Evolutionary conservation across 2,329 filamentous ascomycete species (phyloP).

Genomic region (Rugonectria rugulosa): DNA sequence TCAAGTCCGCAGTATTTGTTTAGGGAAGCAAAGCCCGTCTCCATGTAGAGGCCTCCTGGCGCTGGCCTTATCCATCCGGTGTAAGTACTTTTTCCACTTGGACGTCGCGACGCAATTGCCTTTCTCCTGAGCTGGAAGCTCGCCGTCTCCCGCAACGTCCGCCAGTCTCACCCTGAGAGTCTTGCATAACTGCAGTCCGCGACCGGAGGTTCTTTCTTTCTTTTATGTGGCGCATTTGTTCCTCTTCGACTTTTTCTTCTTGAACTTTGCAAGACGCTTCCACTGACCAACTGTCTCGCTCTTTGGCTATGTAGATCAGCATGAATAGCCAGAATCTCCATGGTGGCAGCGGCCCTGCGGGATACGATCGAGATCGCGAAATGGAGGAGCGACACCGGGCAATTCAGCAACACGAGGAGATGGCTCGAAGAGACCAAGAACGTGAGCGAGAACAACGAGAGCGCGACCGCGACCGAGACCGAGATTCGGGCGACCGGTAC

Average conservation of each 20-base stretch:
- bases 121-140: conserved; percentile 36
- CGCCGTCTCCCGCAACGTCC: conserved; percentile 22
- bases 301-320: conserved; percentile 32
- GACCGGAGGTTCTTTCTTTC: too few species aligned
- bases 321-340: conserved; percentile 59
- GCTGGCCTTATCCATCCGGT: conserved; percentile 45
- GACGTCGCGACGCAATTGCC: conserved; percentile 36
- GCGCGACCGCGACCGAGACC: conserved; percentile 59
- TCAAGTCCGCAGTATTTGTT: conserved; percentile 17
- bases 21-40: conserved; percentile 34
- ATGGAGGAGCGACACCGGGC: conserved; percentile 58
- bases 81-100: conserved; percentile 41
- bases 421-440: conserved; percentile 54
- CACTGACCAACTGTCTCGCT: conserved; percentile 20
- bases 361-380: conserved; percentile 58
- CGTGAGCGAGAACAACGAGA: conserved; percentile 66
- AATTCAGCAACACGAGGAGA: conserved; percentile 56
- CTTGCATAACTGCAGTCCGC: too few species aligned
- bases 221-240: too few species aligned
- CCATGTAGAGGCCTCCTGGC: conserved; percentile 47
- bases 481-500: conserved; percentile 72
- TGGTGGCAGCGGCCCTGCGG: conserved; percentile 47
- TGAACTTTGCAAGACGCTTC: conserved; percentile 8
- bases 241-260: too few species aligned
- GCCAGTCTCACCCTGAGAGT: background rate